Conservation (phyloP, 306 rosid genomes). For the Medicago arabica region DNA sequence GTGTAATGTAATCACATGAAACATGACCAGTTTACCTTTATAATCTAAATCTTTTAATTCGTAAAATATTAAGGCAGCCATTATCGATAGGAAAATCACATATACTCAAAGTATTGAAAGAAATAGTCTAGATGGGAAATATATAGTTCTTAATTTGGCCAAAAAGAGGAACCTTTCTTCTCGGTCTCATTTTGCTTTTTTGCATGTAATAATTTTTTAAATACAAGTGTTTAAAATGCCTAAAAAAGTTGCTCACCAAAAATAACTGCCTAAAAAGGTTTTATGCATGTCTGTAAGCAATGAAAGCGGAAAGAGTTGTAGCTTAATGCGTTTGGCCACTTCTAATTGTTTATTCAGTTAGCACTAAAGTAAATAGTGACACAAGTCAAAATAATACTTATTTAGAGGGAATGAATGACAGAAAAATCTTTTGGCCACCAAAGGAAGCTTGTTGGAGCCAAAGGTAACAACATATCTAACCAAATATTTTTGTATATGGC, state of each 20-base stretch:
- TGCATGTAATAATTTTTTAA: neutral
- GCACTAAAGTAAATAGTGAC: slow-evolving; percentile 12
- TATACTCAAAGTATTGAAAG: neutral
- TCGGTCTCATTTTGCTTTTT: slow-evolving; percentile 16
- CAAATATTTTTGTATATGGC: neutral
- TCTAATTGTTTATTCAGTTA: slow-evolving; percentile 18
- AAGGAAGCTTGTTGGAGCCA: slow-evolving; percentile 37
- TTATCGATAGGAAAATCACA: neutral
- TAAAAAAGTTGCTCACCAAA: neutral
- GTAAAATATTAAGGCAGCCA: neutral
- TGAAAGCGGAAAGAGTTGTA: slow-evolving; percentile 24
- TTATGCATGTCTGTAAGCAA: neutral
- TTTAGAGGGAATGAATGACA: neutral
- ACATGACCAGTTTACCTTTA: neutral
- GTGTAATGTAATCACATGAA: slow-evolving; percentile 1
- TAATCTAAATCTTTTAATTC: neutral
- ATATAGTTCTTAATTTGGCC: neutral
- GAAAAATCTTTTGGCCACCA: slow-evolving; percentile 12
- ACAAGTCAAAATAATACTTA: neutral
- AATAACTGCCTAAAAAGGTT: neutral
- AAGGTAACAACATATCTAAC: slow-evolving; percentile 26
- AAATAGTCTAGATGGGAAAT: slow-evolving; percentile 2
- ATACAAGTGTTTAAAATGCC: neutral
- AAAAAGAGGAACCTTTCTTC: neutral
- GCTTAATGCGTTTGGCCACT: slow-evolving; percentile 32